phyloP scores from a whole-genome alignment of 352 stramenopile genomes.

The Phytophthora citricola region DNA sequence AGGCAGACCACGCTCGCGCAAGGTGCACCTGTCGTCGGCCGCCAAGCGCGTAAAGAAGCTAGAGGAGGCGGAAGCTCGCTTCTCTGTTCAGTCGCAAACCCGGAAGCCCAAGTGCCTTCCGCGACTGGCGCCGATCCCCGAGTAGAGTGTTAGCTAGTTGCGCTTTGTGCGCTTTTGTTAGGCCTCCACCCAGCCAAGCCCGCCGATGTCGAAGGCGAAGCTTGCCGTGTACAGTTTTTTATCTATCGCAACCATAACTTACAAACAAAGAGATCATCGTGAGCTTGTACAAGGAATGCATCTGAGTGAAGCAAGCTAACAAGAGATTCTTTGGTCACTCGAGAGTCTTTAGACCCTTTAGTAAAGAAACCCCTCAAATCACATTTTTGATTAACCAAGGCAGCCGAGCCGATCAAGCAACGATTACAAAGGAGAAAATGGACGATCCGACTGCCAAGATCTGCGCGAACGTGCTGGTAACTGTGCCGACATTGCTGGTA shows the following conservation, averaged over 20 bases:
- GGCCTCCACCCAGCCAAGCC: slow-evolving; percentile 16
- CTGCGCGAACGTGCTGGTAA: no score
- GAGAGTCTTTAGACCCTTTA: no score
- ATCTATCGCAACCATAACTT: slow-evolving; percentile 41
- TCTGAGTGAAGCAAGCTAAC: no score
- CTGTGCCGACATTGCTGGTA: no score
- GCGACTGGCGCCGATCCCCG: slow-evolving; percentile 50
- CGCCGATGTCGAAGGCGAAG: slow-evolving; percentile 22
- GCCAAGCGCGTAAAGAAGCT: slow-evolving; percentile 86
- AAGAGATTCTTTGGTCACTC: no score
- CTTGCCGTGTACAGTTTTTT: slow-evolving; percentile 39
- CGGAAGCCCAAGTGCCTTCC: slow-evolving; percentile 48
- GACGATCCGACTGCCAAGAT: no score
- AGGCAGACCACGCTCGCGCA: slow-evolving; percentile 53
- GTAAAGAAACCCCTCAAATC: no score
- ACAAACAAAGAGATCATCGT: slow-evolving; percentile 32
- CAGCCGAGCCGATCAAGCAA: no score
- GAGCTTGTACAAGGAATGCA: slow-evolving; percentile 12
- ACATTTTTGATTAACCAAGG: no score
- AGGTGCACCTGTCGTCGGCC: slow-evolving; percentile 80
- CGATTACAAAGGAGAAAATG: no score
- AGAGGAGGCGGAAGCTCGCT: slow-evolving; percentile 82
- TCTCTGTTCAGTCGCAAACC: slow-evolving; percentile 44
- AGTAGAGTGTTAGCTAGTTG: slow-evolving; percentile 41
- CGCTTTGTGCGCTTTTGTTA: slow-evolving; percentile 8